A percentile compares a stretch with the other conserved stretches of the same genome.
Conservation (phyloP, 1,284 basidiomycete species). For the Cryptococcus wingfieldii region DNA sequence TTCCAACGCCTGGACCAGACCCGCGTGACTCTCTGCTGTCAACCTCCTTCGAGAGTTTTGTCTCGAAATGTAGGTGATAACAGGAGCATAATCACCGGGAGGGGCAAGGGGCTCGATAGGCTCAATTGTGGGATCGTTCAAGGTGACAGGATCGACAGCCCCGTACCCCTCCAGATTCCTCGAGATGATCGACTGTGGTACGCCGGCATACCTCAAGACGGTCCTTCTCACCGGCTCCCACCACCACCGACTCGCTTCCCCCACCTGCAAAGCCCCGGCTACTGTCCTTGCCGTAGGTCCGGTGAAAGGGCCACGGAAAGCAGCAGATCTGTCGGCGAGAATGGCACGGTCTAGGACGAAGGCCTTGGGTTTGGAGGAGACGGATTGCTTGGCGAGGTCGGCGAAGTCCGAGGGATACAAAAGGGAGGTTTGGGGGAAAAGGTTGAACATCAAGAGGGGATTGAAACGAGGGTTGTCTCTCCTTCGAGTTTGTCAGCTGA, state of each 20-base stretch:
- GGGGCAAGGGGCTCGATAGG: conserved; percentile 23
- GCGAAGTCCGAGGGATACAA: conserved; percentile 66
- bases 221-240: conserved; percentile 64
- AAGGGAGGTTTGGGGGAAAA: conserved; percentile 52
- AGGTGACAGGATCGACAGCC: conserved; percentile 34
- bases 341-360: conserved; percentile 52
- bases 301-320: conserved; percentile 62
- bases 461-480: conserved; percentile 47
- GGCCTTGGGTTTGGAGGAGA: conserved; percentile 42
- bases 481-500: conserved; percentile 18
- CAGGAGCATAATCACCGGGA: conserved; percentile 49
- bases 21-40: conserved; percentile 58
- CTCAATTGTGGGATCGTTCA: conserved; percentile 39
- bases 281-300: conserved; percentile 65
- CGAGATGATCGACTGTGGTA: conserved; percentile 44
- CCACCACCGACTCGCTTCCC: conserved; percentile 57
- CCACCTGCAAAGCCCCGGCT: conserved; percentile 40
- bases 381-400: conserved; percentile 51
- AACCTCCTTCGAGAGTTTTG: conserved; percentile 60
- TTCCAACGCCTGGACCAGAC: conserved; percentile 58
- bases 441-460: conserved; percentile 39
- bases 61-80: conserved; percentile 71
- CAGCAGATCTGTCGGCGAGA: conserved; percentile 67
- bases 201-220: conserved; percentile 62
- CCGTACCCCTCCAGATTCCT: conserved; percentile 45